Conservation (phyloP, 768 basidiomycete species). For the Lactarius trivialis region DNA sequence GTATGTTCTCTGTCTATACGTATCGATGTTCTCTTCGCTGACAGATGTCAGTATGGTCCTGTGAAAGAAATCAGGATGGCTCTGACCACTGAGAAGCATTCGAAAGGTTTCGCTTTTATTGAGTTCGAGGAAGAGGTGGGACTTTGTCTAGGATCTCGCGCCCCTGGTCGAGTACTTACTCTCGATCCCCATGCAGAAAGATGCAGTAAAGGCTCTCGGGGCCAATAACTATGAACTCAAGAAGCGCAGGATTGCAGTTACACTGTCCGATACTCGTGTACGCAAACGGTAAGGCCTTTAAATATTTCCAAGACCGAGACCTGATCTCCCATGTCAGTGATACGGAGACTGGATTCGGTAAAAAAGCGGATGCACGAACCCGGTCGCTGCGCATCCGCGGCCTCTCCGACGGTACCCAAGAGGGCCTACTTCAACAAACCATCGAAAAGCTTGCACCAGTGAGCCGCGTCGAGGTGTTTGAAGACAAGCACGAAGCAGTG, state of each 20-base stretch:
- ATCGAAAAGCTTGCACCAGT: conserved; percentile 72
- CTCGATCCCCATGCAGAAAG: conserved; percentile 38
- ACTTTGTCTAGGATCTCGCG: not conserved
- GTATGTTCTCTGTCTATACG: conserved; percentile 38
- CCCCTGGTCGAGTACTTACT: not conserved
- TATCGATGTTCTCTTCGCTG: conserved; percentile 4
- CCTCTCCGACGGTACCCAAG: conserved; percentile 73
- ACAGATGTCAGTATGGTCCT: conserved; percentile 57
- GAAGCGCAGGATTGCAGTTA: conserved; percentile 85
- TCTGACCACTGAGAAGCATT: conserved; percentile 58
- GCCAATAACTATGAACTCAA: conserved; percentile 87
- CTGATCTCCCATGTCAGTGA: conserved; percentile 17
- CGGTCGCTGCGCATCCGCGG: conserved; percentile 73
- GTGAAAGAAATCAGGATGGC: conserved; percentile 80
- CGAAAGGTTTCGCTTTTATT: conserved; percentile 87
- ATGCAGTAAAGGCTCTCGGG: conserved; percentile 62
- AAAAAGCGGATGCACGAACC: conserved; percentile 49
- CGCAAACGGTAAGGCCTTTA: conserved; percentile 28
- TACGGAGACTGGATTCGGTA: conserved; percentile 52
- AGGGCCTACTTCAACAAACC: conserved; percentile 85
- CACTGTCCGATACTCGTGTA: conserved; percentile 65
- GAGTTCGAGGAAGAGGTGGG: conserved; percentile 81
- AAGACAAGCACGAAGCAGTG: conserved; percentile 51
- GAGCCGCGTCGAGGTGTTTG: conserved; percentile 70
- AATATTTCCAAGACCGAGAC: conserved; percentile 1